A percentile compares a stretch with the other conserved stretches of the same genome.
These are phyloP conservation scores for Piper betle DNA, from an alignment of 164 flowering plant species.

Conservation along the genomic window DNA sequence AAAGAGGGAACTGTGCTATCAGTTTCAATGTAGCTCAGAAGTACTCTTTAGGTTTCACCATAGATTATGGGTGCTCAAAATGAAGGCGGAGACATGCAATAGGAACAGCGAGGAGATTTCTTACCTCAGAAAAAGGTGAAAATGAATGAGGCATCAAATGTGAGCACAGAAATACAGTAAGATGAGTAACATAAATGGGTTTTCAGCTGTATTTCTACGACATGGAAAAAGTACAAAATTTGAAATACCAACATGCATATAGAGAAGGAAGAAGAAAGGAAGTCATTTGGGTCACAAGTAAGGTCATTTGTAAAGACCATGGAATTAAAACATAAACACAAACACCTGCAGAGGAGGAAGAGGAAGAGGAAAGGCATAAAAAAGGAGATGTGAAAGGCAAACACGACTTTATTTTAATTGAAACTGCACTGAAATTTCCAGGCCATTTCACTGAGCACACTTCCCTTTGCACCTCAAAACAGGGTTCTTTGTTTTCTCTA, in stretches of 20 bases:
- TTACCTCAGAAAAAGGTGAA: neutral
- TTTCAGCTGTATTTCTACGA: too few relatives aligned
- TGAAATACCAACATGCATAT: too few relatives aligned
- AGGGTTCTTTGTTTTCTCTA: slow-evolving; percentile 14
- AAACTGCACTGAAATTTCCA: slow-evolving; percentile 13
- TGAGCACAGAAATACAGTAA: neutral
- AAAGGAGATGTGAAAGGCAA: neutral
- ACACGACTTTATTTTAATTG: neutral
- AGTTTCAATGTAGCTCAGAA: too few relatives aligned
- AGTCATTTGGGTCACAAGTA: slow-evolving; percentile 1
- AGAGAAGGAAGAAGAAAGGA: neutral
- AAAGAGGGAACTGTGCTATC: neutral
- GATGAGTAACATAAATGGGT: too few relatives aligned
- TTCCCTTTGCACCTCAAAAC: slow-evolving; percentile 22
- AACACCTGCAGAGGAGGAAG: slow-evolving; percentile 8
- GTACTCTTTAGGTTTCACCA: too few relatives aligned
- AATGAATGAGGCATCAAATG: slow-evolving; percentile 3
- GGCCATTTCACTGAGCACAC: slow-evolving; percentile 20
- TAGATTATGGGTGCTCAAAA: too few relatives aligned
- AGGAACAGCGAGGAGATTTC: too few relatives aligned
- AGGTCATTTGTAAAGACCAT: neutral
- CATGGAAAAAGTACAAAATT: too few relatives aligned
- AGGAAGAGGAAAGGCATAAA: slow-evolving; percentile 2
- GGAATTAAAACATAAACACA: neutral
- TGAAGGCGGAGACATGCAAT: too few relatives aligned